Evolutionary conservation across 108 stramenopile species (phyloP).

Genomic region (Cyclotella atomus): DNA sequence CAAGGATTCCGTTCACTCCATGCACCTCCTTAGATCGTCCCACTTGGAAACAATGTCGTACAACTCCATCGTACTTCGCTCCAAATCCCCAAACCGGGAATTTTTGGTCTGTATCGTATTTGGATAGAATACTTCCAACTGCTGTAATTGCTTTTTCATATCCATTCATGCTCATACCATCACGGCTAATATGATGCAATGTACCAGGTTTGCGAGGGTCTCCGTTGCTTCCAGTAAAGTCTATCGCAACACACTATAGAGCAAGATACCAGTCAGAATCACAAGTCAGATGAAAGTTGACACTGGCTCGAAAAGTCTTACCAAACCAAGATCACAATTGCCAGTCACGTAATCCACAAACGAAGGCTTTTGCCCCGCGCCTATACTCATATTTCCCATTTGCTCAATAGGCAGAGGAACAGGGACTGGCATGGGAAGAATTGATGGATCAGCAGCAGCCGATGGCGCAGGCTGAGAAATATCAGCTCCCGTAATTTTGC

Average conservation of each 20-base stretch:
- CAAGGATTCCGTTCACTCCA: conserved; percentile 81
- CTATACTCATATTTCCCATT: conserved; percentile 25
- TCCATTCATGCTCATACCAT: conserved; percentile 61
- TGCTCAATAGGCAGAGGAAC: conserved; percentile 19
- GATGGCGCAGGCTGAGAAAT: not conserved
- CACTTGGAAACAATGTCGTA: conserved; percentile 78
- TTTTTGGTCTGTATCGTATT: conserved; percentile 85
- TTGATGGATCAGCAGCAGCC: not conserved
- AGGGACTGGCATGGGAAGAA: conserved; percentile 20
- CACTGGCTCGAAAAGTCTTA: not conserved
- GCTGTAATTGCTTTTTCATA: conserved; percentile 79
- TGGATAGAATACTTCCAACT: conserved; percentile 63
- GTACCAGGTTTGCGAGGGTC: conserved; percentile 80
- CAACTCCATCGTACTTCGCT: conserved; percentile 83
- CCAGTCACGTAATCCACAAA: conserved; percentile 82
- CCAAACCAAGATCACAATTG: conserved; percentile 72
- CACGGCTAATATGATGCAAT: conserved; percentile 72
- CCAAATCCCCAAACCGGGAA: conserved; percentile 92
- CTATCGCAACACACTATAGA: conserved; percentile 86
- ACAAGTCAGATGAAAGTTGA: too few species aligned
- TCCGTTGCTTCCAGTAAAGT: conserved; percentile 95
- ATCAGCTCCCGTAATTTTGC: conserved; percentile 35
- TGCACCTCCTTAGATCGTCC: conserved; percentile 56
- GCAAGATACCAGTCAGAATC: too few species aligned
- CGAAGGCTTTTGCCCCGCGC: conserved; percentile 25